These are phyloP conservation scores for Ophiosphaerella korrae DNA, from an alignment of 2,329 filamentous ascomycete genomes.

Conservation along the genomic window DNA sequence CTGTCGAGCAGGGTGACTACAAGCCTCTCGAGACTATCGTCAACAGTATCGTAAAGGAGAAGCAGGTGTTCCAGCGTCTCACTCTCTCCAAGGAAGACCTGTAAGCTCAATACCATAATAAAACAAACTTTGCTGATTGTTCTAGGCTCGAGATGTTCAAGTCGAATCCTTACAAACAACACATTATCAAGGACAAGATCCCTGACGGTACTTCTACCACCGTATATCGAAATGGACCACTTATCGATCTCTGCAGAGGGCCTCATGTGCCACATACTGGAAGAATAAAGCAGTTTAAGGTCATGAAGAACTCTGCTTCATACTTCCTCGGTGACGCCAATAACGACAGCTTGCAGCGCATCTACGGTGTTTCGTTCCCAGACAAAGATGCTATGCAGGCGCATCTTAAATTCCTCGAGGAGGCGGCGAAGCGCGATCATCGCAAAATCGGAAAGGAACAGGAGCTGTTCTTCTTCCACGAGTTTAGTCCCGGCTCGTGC, in stretches of 20 bases:
- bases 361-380: slow-evolving; percentile 95
- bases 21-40: slow-evolving; percentile 82
- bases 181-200: slow-evolving; percentile 94
- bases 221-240: slow-evolving; percentile 89
- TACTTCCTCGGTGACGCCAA: slow-evolving; percentile 94
- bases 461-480: slow-evolving; percentile 96
- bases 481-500: slow-evolving; percentile 87
- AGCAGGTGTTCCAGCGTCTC: slow-evolving; percentile 90
- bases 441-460: slow-evolving; percentile 92
- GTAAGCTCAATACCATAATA: slow-evolving; percentile 14
- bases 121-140: slow-evolving; percentile 1
- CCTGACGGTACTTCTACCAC: slow-evolving; percentile 87
- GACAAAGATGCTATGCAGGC: slow-evolving; percentile 95
- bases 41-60: slow-evolving; percentile 88
- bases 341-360: slow-evolving; percentile 94
- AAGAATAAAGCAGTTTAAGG: slow-evolving; percentile 91
- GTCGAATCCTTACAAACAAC: slow-evolving; percentile 98
- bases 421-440: slow-evolving; percentile 97
- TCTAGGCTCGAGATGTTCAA: slow-evolving; percentile 82
- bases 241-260: slow-evolving; percentile 94
- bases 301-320: slow-evolving; percentile 83
- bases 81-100: slow-evolving; percentile 89
- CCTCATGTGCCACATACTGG: slow-evolving; percentile 94
- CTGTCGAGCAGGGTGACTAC: slow-evolving; percentile 78
- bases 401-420: slow-evolving; percentile 92